A percentile compares a stretch with the other conserved stretches of the same genome.
Conservation (phyloP, 2,329 filamentous ascomycete genomes). For the Ceratocystis cacaofunesta region DNA sequence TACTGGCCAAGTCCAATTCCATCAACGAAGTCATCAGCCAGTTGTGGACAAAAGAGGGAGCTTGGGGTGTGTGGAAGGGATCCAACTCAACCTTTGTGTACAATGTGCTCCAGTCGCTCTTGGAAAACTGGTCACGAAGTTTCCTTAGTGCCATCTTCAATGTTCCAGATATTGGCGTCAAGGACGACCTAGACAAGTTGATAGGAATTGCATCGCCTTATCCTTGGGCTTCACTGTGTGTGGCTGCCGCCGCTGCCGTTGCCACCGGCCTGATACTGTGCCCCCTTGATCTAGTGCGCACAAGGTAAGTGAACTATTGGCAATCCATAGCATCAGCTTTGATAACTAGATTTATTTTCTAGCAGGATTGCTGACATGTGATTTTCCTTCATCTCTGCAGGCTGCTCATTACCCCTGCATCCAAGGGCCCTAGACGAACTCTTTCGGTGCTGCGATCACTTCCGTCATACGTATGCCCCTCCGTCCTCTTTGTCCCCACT, state of each 20-base stretch:
- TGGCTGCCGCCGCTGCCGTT: constrained; percentile 49
- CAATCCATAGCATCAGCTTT: background rate
- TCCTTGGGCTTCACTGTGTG: constrained; percentile 64
- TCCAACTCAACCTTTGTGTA: constrained; percentile 90
- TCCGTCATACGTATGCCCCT: constrained; percentile 59
- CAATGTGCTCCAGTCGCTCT: constrained; percentile 65
- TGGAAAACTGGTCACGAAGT: constrained; percentile 86
- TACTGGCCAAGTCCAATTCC: constrained; percentile 61
- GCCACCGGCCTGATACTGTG: constrained; percentile 68
- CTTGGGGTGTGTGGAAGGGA: constrained; percentile 87
- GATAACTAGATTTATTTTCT: background rate
- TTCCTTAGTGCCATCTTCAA: constrained; percentile 83
- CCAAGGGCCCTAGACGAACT: constrained; percentile 59
- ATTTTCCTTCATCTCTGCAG: constrained; percentile 25
- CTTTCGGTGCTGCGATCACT: constrained; percentile 63
- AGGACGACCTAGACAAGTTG: constrained; percentile 63
- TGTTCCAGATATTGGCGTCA: constrained; percentile 66
- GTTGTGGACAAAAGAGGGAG: constrained; percentile 77
- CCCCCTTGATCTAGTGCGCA: constrained; percentile 80
- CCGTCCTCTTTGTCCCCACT: constrained; percentile 64
- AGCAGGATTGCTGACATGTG: constrained; percentile 22
- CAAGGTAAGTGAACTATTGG: constrained; percentile 34
- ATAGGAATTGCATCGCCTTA: constrained; percentile 60
- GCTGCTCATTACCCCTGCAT: constrained; percentile 71
- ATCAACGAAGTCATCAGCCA: constrained; percentile 75